A percentile compares a stretch with the other conserved stretches of the same genome.
These are phyloP conservation scores for Fragaria vesca DNA, from an alignment of 306 rosid species.

Conservation along the genomic window DNA sequence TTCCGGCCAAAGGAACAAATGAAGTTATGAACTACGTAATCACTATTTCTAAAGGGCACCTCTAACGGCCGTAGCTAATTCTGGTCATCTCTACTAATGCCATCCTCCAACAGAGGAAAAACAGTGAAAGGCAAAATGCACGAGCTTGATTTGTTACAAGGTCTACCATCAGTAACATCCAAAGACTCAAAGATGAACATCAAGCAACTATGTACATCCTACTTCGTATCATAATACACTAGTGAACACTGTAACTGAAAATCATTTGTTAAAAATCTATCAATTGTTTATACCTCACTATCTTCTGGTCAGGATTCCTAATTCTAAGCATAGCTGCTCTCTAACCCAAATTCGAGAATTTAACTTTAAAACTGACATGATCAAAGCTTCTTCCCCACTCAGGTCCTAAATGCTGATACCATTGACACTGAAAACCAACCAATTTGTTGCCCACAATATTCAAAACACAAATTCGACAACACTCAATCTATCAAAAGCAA, in stretches of 20 bases:
- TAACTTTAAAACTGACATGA: too few relatives aligned
- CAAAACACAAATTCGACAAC: not conserved
- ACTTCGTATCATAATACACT: not conserved
- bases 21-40: not conserved
- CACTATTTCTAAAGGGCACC: not conserved
- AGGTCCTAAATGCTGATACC: too few relatives aligned
- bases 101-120: not conserved
- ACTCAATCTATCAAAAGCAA: not conserved
- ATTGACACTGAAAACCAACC: too few relatives aligned
- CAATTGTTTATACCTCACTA: not conserved
- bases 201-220: not conserved
- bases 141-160: not conserved
- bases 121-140: not conserved
- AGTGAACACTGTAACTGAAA: not conserved
- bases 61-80: not conserved
- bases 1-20: not conserved
- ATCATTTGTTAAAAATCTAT: too few relatives aligned
- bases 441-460: too few relatives aligned
- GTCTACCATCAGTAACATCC: not conserved
- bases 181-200: constrained; percentile 13
- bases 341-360: too few relatives aligned
- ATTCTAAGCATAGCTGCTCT: too few relatives aligned
- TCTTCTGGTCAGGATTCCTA: not conserved
- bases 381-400: too few relatives aligned
- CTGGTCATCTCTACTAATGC: not conserved